Evolutionary conservation across 2,329 filamentous ascomycete species (phyloP), one percentile per base, ranked within the genome.

Genomic region (Ilyonectria mors-panacis): DNA sequence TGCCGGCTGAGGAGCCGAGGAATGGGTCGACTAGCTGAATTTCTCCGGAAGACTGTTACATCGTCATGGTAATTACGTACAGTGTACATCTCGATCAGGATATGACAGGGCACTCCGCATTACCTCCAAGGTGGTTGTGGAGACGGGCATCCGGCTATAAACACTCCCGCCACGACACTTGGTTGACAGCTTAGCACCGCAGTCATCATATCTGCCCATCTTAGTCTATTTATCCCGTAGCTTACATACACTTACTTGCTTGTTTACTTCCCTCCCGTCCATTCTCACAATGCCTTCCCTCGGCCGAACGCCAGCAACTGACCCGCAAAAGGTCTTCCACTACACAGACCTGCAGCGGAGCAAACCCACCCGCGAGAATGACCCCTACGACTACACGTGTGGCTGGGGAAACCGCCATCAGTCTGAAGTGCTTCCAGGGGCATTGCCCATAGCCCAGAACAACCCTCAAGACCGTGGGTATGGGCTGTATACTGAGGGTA

Each of bases 401-500:
- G 67, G 66, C 21, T 69, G 28, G 23, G 67, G 67, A 0, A 69
- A 68, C 47, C 51, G 67, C 10, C 66, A 68, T 28, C 67, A 69
- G 8, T 69, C 67, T 9, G 67, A 69, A 10, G 60, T 68, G 4
- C 68, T 69, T 6, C 65, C 67, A 4, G 65, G 67, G 0, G 48
- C 61, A 2, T 26, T 69, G 1, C 67, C 67, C 2, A 21, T 50
- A 3, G 67, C 50, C 2, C 66, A 69, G 7, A 68, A 69, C n/a
- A 69, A 69, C 15, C 65, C 66, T 0, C 67, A 68, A 1, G 67
- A 69, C 6, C 53, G 65, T 8, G 67, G 67, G 0, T 61, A 68
- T 6, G 67, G 67, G 4, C 12, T 69, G 13, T 69, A 69, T 23
- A 69, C 67, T 5, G 67, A 69, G n/a, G 67, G 67, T 2, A 68